Conservation (phyloP, 257 asterid genomes). For the Ocimum tenuiflorum region DNA sequence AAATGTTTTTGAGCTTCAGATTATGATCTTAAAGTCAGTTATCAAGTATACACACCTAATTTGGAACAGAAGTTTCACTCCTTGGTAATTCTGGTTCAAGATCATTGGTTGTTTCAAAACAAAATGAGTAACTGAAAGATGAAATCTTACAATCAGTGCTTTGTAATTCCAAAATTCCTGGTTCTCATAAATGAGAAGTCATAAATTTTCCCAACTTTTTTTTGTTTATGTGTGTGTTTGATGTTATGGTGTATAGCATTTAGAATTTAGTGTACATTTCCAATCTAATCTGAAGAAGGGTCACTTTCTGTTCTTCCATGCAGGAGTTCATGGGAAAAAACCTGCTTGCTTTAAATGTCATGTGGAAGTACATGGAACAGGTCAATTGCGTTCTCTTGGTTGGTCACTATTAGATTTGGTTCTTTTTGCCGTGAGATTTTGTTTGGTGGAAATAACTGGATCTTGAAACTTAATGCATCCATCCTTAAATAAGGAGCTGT, state of each 20-base stretch:
- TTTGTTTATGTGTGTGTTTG: not conserved
- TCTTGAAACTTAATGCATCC: not conserved
- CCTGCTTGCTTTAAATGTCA: constrained; percentile 89
- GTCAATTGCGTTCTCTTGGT: constrained; percentile 31
- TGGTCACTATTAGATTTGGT: constrained; percentile 4
- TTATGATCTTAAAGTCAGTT: too few relatives aligned
- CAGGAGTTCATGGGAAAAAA: constrained; percentile 99
- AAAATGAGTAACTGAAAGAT: too few relatives aligned
- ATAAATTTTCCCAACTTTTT: not conserved
- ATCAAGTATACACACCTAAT: too few relatives aligned
- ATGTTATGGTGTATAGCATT: not conserved
- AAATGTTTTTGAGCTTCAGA: too few relatives aligned
- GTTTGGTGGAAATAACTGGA: not conserved
- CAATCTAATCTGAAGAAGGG: not conserved
- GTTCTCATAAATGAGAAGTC: not conserved
- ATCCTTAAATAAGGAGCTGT: not conserved
- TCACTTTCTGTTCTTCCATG: constrained; percentile 10
- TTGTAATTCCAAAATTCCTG: not conserved
- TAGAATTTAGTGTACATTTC: not conserved
- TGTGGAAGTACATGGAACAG: constrained; percentile 99
- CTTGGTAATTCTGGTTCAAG: too few relatives aligned
- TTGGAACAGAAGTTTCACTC: too few relatives aligned
- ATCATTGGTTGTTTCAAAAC: too few relatives aligned
- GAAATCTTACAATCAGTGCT: not conserved
- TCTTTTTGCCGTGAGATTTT: not conserved